Evolutionary conservation across 306 rosid genomes (phyloP).

Genomic region (Glycine latifolia): DNA sequence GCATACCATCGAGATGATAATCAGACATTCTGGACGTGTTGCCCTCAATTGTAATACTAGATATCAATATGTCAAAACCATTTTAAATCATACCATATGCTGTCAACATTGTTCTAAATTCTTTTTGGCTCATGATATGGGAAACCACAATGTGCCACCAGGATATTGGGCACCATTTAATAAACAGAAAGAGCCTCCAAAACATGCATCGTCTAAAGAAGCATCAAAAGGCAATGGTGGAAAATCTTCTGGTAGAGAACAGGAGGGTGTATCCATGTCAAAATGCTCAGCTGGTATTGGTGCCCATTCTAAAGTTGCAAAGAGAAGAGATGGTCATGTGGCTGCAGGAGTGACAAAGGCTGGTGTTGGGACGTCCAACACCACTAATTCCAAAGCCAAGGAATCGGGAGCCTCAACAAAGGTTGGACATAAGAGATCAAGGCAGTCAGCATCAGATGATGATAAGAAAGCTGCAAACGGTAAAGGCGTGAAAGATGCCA

Average conservation of each 20-base stretch:
- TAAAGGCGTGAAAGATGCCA: constrained; percentile 36
- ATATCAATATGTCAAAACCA: constrained; percentile 62
- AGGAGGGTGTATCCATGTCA: constrained; percentile 48
- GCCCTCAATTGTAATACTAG: constrained; percentile 62
- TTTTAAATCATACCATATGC: constrained; percentile 48
- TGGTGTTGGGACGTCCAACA: constrained; percentile 49
- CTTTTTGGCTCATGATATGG: constrained; percentile 63
- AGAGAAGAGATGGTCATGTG: constrained; percentile 48
- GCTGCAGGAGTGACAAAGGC: constrained; percentile 48
- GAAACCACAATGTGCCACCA: constrained; percentile 44
- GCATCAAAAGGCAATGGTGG: constrained; percentile 52
- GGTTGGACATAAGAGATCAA: constrained; percentile 59
- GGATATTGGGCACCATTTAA: constrained; percentile 45
- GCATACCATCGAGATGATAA: constrained; percentile 47
- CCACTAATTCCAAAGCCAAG: constrained; percentile 53
- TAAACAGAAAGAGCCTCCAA: constrained; percentile 47
- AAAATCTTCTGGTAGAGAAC: constrained; percentile 40
- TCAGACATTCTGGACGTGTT: constrained; percentile 77
- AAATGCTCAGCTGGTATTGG: constrained; percentile 49
- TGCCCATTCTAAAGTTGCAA: constrained; percentile 47
- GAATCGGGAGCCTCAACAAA: constrained; percentile 46
- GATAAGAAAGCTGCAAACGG: constrained; percentile 45
- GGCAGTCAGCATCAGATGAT: constrained; percentile 53
- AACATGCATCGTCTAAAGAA: constrained; percentile 51
- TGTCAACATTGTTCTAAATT: constrained; percentile 66